Evolutionary conservation across 164 flowering plant species (phyloP).

Genomic region (Stephania japonica): DNA sequence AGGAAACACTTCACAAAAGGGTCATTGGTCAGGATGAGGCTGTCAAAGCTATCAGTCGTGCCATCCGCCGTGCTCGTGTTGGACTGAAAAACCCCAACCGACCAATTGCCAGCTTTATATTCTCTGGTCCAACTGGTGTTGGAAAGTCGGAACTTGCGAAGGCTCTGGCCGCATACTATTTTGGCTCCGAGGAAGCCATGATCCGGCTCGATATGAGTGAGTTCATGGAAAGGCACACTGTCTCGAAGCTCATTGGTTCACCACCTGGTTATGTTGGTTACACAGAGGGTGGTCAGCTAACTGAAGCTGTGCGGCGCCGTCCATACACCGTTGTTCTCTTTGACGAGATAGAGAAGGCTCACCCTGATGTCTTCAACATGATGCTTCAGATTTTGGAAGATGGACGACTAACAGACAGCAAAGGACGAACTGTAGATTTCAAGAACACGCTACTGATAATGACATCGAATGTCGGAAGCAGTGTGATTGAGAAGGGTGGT

Average conservation of each 20-base stretch:
- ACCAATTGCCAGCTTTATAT: slow-evolving; percentile 25
- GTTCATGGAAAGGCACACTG: slow-evolving; percentile 23
- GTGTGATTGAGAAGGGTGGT: slow-evolving; percentile 16
- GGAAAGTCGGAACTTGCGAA: slow-evolving; percentile 41
- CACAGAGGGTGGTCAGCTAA: slow-evolving; percentile 31
- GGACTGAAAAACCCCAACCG: slow-evolving; percentile 36
- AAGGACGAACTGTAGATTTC: slow-evolving; percentile 32
- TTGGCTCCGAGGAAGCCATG: slow-evolving; percentile 31
- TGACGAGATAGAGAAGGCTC: slow-evolving; percentile 40
- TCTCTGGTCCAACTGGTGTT: slow-evolving; percentile 25
- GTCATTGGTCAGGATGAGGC: slow-evolving; percentile 94
- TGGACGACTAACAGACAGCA: slow-evolving; percentile 31
- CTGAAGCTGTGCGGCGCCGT: slow-evolving; percentile 26
- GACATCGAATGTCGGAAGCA: slow-evolving; percentile 33
- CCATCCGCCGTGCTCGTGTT: slow-evolving; percentile 94
- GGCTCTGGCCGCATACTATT: slow-evolving; percentile 25
- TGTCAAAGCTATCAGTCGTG: slow-evolving; percentile 83
- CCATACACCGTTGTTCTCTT: slow-evolving; percentile 30
- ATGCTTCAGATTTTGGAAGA: slow-evolving; percentile 37
- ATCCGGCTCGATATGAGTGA: slow-evolving; percentile 45
- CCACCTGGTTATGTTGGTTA: slow-evolving; percentile 38
- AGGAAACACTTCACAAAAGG: slow-evolving; percentile 72
- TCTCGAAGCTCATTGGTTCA: slow-evolving; percentile 27
- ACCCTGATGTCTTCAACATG: slow-evolving; percentile 26
- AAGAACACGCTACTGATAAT: slow-evolving; percentile 29